phyloP scores from a whole-genome alignment of 768 basidiomycete genomes.

The Hysterangium stoloniferum region DNA sequence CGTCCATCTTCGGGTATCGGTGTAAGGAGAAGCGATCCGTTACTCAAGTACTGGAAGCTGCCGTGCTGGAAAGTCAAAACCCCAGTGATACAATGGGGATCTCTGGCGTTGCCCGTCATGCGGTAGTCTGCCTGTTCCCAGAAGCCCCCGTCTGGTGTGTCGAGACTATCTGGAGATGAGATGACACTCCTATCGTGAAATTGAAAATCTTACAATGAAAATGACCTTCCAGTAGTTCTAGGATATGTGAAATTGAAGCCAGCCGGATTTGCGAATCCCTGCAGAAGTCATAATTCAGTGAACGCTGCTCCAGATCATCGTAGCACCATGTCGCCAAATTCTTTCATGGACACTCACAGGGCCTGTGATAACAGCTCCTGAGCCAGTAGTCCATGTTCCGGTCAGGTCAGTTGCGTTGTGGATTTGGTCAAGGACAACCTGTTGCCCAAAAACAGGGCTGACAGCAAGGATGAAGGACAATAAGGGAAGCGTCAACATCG shows the following conservation, averaged over 20 bases:
- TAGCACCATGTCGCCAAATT: no score
- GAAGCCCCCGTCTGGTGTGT: slow-evolving; percentile 56
- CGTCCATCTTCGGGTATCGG: slow-evolving; percentile 77
- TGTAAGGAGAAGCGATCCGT: slow-evolving; percentile 71
- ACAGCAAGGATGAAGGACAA: slow-evolving; percentile 2
- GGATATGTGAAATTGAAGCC: slow-evolving; percentile 83
- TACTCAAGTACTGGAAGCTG: slow-evolving; percentile 51
- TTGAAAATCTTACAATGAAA: slow-evolving; percentile 68
- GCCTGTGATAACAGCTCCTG: slow-evolving; percentile 70
- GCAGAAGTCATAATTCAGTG: slow-evolving; percentile 8
- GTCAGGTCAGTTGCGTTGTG: slow-evolving; percentile 58
- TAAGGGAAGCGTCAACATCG: neutral
- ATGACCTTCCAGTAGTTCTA: slow-evolving; percentile 75
- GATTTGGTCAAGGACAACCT: slow-evolving; percentile 14
- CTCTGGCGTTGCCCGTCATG: slow-evolving; percentile 75
- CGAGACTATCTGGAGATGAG: slow-evolving; percentile 23
- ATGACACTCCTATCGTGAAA: neutral
- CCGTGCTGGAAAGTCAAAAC: slow-evolving; percentile 90
- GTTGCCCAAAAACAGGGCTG: neutral
- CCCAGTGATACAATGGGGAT: slow-evolving; percentile 85
- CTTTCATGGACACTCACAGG: slow-evolving; percentile 46
- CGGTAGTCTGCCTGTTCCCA: slow-evolving; percentile 92
- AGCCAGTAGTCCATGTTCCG: slow-evolving; percentile 87
- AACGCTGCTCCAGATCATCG: neutral
- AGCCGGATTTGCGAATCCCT: slow-evolving; percentile 77